These are phyloP conservation scores for Sphenostylis stenocarpa DNA, from an alignment of 306 rosid species.

Conservation along the genomic window DNA sequence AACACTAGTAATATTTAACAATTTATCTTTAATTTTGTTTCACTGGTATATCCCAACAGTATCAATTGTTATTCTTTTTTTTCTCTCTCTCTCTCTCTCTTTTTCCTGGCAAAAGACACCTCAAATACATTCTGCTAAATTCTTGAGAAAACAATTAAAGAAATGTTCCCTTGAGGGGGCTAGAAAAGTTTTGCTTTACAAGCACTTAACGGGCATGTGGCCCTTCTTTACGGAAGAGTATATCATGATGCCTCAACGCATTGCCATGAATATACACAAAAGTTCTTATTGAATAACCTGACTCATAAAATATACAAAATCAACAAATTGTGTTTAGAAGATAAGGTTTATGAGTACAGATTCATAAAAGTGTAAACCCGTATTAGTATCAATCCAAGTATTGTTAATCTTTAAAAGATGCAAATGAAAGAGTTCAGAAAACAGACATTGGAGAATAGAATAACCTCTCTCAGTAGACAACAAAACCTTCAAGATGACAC, in stretches of 20 bases:
- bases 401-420: background rate
- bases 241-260: slow-evolving; percentile 2
- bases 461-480: background rate
- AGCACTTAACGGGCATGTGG: slow-evolving; percentile 35
- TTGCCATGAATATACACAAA: slow-evolving; percentile 25
- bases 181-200: slow-evolving; percentile 33
- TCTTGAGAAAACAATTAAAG: slow-evolving; percentile 6
- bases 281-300: background rate
- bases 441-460: background rate
- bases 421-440: background rate
- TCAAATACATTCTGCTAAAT: background rate
- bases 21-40: background rate
- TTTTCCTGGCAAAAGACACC: background rate
- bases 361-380: background rate
- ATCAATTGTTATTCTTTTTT: background rate
- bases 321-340: background rate
- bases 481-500: slow-evolving; percentile 24
- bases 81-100: too few relatives aligned
- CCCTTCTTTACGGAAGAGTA: slow-evolving; percentile 26
- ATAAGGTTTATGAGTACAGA: background rate
- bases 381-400: background rate
- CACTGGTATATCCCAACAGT: background rate
- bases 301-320: background rate
- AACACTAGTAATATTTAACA: background rate
- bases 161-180: slow-evolving; percentile 11